These are phyloP conservation scores for Didymella lethalis DNA, from an alignment of 2,329 filamentous ascomycete species.

Conservation along the genomic window DNA sequence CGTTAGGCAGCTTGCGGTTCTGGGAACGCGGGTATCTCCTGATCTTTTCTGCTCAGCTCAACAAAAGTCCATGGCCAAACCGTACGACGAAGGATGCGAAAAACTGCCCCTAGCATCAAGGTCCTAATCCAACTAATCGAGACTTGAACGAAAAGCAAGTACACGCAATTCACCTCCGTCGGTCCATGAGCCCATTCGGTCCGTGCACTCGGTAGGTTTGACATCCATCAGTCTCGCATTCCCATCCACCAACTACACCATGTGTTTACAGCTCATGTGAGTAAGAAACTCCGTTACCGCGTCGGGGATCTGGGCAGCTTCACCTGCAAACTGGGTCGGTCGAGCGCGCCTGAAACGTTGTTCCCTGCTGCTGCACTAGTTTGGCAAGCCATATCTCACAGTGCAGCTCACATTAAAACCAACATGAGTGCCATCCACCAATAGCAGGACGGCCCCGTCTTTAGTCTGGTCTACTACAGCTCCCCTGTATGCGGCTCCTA, in stretches of 20 bases:
- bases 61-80: constrained; percentile 6
- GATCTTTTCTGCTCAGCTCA: constrained; percentile 27
- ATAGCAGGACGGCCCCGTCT: constrained; percentile 7
- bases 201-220: constrained; percentile 10
- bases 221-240: constrained; percentile 7
- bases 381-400: constrained; percentile 26
- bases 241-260: constrained; percentile 10
- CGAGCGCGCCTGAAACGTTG: constrained; percentile 33
- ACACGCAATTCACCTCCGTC: constrained; percentile 11
- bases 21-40: constrained; percentile 30
- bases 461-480: constrained; percentile 14
- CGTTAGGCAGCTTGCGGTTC: constrained; percentile 17
- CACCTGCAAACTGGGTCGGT: constrained; percentile 29
- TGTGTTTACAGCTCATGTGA: constrained; percentile 22
- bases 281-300: constrained; percentile 3
- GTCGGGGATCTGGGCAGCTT: constrained; percentile 22
- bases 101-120: constrained; percentile 1
- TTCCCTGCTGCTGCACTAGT: constrained; percentile 17
- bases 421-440: constrained; percentile 16
- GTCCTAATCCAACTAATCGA: constrained; percentile 10
- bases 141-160: constrained; percentile 9
- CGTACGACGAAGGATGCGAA: constrained; percentile 2
- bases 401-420: constrained; percentile 15
- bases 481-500: constrained; percentile 33
- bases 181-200: background rate